Percentiles rank a stretch among this genome's conserved stretches.
Evolutionary conservation across 306 rosid species (phyloP).

Genomic region (Aeschynomene evenia): DNA sequence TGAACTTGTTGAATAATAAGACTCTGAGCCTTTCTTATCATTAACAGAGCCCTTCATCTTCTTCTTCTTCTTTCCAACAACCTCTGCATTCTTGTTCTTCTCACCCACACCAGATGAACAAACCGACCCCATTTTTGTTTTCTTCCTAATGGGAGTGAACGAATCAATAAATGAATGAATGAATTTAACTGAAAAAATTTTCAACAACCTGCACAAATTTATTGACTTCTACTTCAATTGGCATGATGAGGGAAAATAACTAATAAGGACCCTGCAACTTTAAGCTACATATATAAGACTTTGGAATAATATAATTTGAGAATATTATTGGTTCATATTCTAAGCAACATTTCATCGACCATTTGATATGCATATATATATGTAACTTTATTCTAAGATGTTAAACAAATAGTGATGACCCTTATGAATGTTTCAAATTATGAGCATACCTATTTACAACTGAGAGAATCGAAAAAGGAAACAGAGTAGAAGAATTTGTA

Average conservation of each 20-base stretch:
- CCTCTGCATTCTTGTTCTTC: constrained; percentile 25
- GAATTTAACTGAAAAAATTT: not conserved
- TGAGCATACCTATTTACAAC: constrained; percentile 10
- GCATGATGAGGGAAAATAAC: not conserved
- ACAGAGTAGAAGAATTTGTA: constrained; percentile 14
- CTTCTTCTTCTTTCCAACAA: constrained; percentile 39
- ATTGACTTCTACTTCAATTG: not conserved
- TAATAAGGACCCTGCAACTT: not conserved
- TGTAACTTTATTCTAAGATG: not conserved
- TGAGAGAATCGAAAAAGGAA: constrained; percentile 18
- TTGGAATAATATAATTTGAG: not conserved
- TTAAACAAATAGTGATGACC: not conserved
- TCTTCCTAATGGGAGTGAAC: not conserved
- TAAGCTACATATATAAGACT: not conserved
- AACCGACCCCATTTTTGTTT: constrained; percentile 62
- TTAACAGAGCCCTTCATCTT: constrained; percentile 24
- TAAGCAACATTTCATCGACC: not conserved
- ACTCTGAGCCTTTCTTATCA: constrained; percentile 30
- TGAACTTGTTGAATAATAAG: constrained; percentile 24
- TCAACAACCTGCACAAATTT: constrained; percentile 27
- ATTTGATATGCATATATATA: not conserved
- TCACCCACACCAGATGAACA: constrained; percentile 49
- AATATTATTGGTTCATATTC: not conserved
- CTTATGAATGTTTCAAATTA: not conserved
- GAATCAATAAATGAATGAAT: not conserved